phyloP scores from a whole-genome alignment of 768 basidiomycete species.

The Trametes cubensis region DNA sequence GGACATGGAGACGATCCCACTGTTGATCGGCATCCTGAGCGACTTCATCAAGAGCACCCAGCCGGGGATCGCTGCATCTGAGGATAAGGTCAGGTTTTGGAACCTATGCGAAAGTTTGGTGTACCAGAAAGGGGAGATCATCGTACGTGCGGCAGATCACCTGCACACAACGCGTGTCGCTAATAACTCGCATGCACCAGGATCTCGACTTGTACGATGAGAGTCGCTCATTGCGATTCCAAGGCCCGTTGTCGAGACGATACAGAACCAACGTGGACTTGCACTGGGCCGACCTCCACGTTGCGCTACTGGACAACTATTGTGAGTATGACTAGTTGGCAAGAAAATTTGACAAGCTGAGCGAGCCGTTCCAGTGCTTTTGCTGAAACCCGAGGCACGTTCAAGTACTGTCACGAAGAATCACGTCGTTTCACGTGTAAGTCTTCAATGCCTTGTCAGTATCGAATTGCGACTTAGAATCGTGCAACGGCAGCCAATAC shows the following conservation, averaged over 20 bases:
- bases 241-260: conserved; percentile 63
- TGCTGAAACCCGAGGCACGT: conserved; percentile 63
- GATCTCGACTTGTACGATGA: conserved; percentile 84
- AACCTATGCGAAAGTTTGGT: conserved; percentile 73
- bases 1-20: conserved; percentile 75
- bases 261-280: conserved; percentile 60
- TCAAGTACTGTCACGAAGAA: conserved; percentile 51
- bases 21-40: conserved; percentile 66
- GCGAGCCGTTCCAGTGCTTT: conserved; percentile 51
- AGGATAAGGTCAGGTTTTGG: conserved; percentile 89
- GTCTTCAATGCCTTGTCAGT: conserved; percentile 28
- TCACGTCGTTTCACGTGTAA: conserved; percentile 66
- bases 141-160: conserved; percentile 50
- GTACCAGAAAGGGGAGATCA: conserved; percentile 79
- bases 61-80: conserved; percentile 89
- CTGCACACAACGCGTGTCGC: not conserved
- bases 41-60: conserved; percentile 83
- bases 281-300: conserved; percentile 66
- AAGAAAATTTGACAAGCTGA: not conserved
- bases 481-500: conserved; percentile 62
- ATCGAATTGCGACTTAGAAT: not conserved
- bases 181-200: conserved; percentile 40
- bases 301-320: conserved; percentile 76
- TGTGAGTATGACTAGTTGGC: conserved; percentile 45
- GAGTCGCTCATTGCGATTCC: conserved; percentile 69